These are phyloP conservation scores for Yamadazyma sp. DNA, from an alignment of 805 yeast species.

Conservation along the genomic window DNA sequence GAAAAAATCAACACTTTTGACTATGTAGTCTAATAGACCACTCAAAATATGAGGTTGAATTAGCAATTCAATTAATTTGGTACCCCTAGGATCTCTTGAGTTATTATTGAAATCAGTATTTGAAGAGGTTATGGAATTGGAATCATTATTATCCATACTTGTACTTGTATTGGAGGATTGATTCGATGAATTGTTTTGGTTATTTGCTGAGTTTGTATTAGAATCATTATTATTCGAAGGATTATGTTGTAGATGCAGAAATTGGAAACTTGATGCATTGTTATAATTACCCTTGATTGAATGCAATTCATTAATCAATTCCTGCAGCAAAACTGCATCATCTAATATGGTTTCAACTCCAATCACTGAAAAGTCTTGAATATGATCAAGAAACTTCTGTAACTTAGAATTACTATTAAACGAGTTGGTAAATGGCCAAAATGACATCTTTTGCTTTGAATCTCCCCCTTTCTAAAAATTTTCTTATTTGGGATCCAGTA, in stretches of 20 bases:
- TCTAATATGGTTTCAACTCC: constrained; percentile 31
- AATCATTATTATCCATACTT: constrained; percentile 20
- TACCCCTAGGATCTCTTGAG: constrained; percentile 34
- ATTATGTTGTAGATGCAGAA: constrained; percentile 23
- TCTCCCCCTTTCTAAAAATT: too few species aligned
- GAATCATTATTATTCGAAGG: neutral
- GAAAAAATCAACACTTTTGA: constrained; percentile 47
- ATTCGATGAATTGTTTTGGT: neutral
- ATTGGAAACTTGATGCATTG: constrained; percentile 22
- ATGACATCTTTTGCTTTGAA: too few species aligned
- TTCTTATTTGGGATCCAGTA: too few species aligned
- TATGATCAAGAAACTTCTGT: constrained; percentile 39
- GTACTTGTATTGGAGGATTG: neutral
- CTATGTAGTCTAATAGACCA: constrained; percentile 65
- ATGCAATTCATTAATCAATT: constrained; percentile 35
- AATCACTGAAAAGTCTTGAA: constrained; percentile 29
- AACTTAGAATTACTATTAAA: constrained; percentile 35
- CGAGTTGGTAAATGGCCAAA: constrained; percentile 44
- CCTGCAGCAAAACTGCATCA: constrained; percentile 34
- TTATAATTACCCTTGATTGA: constrained; percentile 34
- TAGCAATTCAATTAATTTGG: constrained; percentile 70
- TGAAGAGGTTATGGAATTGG: constrained; percentile 33
- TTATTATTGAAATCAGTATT: constrained; percentile 22
- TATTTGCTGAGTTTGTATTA: neutral
- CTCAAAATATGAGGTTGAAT: constrained; percentile 73